phyloP scores from a whole-genome alignment of 2,329 filamentous ascomycete genomes.

The Colletotrichum chlorophyti region DNA sequence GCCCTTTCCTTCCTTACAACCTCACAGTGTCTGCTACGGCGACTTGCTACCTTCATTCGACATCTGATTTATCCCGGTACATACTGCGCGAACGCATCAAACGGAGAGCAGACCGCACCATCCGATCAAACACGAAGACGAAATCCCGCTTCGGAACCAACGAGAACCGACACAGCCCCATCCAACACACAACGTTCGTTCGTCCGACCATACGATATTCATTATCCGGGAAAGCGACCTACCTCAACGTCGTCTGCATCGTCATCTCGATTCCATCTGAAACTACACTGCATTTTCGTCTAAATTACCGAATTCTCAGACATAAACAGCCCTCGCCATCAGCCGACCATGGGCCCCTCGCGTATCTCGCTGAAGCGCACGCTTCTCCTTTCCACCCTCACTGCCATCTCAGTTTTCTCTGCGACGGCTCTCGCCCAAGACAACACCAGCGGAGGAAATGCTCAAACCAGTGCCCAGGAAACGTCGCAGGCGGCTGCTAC shows the following conservation, averaged over 20 bases:
- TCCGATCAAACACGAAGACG: conserved; percentile 12
- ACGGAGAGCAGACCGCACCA: conserved; percentile 5
- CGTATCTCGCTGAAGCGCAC: conserved; percentile 24
- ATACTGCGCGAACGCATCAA: background rate
- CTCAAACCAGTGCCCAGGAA: conserved; percentile 1
- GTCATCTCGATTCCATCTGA: background rate
- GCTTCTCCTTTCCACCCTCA: conserved; percentile 87
- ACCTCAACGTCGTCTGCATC: background rate
- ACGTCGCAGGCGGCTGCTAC: conserved; percentile 19
- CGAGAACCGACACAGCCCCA: background rate
- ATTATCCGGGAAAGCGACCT: background rate
- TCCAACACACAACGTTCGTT: background rate
- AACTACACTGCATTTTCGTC: too few species aligned
- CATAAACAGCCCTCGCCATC: background rate
- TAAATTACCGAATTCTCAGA: background rate
- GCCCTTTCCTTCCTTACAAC: conserved; percentile 3
- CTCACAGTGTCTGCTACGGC: conserved; percentile 6
- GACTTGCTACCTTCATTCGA: conserved; percentile 16
- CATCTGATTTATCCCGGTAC: background rate
- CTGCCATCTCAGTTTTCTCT: conserved; percentile 37
- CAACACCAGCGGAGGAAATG: conserved; percentile 19
- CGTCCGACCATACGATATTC: background rate
- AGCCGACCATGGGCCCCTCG: conserved; percentile 21
- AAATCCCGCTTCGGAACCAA: background rate
- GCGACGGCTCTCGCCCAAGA: conserved; percentile 41